These are phyloP conservation scores for Tolypocladium nubicola DNA, from an alignment of 2,329 filamentous ascomycete species.

Conservation along the genomic window DNA sequence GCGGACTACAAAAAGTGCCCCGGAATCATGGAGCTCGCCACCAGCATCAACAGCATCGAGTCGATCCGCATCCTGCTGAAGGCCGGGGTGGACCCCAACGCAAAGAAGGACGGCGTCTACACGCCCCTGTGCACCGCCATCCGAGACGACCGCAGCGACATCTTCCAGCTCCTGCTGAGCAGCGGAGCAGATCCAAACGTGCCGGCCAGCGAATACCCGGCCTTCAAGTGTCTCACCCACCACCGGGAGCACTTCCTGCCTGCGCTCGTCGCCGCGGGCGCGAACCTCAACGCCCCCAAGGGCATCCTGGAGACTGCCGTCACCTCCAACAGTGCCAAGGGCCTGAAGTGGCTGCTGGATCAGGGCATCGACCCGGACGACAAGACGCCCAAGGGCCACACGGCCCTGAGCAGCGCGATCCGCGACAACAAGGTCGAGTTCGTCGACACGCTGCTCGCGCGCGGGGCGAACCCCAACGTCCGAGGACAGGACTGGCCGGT, in stretches of 20 bases:
- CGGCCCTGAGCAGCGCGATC: constrained; percentile 56
- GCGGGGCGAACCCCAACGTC: constrained; percentile 51
- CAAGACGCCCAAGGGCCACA: constrained; percentile 44
- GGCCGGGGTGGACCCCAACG: constrained; percentile 49
- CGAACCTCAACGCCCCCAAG: constrained; percentile 46
- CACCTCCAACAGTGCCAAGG: constrained; percentile 48
- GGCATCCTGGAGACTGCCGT: constrained; percentile 58
- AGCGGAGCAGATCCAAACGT: constrained; percentile 53
- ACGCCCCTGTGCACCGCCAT: constrained; percentile 60
- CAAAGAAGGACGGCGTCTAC: constrained; percentile 55
- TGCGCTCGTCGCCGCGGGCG: constrained; percentile 48
- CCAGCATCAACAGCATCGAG: constrained; percentile 53
- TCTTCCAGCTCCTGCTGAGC: constrained; percentile 47
- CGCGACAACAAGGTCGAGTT: constrained; percentile 47
- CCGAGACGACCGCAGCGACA: constrained; percentile 52
- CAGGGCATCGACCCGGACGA: constrained; percentile 51
- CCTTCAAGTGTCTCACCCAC: constrained; percentile 60
- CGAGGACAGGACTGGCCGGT: constrained; percentile 62
- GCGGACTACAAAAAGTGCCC: constrained; percentile 50
- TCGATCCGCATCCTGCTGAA: constrained; percentile 46
- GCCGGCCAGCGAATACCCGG: constrained; percentile 52
- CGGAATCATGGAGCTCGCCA: constrained; percentile 53
- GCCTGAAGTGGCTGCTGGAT: constrained; percentile 49
- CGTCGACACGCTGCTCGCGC: constrained; percentile 45
- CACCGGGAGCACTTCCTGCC: constrained; percentile 51